These are phyloP conservation scores for Solanum acaule DNA, from an alignment of 257 asterid genomes.

Conservation along the genomic window DNA sequence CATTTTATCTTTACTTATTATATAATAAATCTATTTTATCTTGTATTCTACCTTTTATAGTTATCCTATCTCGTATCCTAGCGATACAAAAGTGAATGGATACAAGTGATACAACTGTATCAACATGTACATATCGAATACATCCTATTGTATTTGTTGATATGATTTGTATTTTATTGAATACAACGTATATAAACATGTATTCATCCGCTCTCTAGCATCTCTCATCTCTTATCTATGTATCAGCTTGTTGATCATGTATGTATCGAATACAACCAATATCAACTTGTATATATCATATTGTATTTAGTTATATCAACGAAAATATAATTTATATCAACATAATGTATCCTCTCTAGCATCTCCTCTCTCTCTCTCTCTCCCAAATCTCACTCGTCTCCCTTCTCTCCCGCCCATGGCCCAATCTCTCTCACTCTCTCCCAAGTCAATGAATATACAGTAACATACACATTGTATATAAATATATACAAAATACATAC, in stretches of 20 bases:
- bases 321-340: too few relatives aligned
- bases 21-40: neutral
- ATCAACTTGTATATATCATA: neutral
- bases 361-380: neutral
- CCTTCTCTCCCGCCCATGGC: neutral
- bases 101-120: neutral
- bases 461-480: neutral
- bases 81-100: neutral
- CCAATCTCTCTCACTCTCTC: neutral
- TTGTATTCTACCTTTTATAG: neutral
- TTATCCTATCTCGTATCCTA: neutral
- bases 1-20: neutral
- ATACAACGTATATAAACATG: neutral
- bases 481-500: neutral
- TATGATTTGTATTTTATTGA: neutral
- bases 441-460: neutral
- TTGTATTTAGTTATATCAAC: neutral
- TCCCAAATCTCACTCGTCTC: neutral
- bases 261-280: neutral
- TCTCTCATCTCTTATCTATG: neutral
- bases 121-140: too few relatives aligned
- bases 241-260: neutral
- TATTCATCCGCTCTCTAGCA: neutral
- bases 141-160: neutral
- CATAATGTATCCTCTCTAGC: neutral